These are phyloP conservation scores for Ciborinia camelliae DNA, from an alignment of 2,329 filamentous ascomycete species.

Conservation along the genomic window DNA sequence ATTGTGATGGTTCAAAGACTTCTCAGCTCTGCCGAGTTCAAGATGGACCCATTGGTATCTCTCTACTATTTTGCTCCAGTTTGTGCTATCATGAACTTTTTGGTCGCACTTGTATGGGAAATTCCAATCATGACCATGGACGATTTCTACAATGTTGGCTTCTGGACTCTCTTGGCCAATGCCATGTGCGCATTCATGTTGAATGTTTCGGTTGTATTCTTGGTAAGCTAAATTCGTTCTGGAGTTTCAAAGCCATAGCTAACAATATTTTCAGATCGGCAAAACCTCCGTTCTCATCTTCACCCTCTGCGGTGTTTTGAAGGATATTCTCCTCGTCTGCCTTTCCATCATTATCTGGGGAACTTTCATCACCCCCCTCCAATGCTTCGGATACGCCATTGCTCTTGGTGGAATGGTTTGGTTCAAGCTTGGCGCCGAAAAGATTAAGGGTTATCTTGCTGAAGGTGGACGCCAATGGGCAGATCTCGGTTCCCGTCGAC, in stretches of 20 bases:
- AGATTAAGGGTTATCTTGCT: conserved; percentile 73
- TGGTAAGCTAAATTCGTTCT: conserved; percentile 54
- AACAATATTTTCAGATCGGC: conserved; percentile 61
- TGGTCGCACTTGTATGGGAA: conserved; percentile 71
- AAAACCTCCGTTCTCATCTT: conserved; percentile 84
- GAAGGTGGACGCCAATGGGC: conserved; percentile 77
- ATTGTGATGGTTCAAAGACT: conserved; percentile 82
- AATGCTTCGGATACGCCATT: conserved; percentile 82
- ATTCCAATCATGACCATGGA: conserved; percentile 64
- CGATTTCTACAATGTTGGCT: conserved; percentile 70
- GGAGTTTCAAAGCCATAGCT: not conserved
- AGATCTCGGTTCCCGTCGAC: conserved; percentile 76
- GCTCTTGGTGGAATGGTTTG: conserved; percentile 75
- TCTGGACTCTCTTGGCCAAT: conserved; percentile 70
- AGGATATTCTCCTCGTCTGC: conserved; percentile 78
- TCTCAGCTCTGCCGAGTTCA: conserved; percentile 78
- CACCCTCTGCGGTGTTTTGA: conserved; percentile 82
- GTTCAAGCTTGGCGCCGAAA: conserved; percentile 82
- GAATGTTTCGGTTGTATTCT: conserved; percentile 81
- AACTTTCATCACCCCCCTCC: conserved; percentile 68
- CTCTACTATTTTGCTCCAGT: conserved; percentile 88
- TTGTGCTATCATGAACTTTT: conserved; percentile 77
- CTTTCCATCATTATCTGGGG: conserved; percentile 81
- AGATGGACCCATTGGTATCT: conserved; percentile 87
- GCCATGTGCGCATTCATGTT: conserved; percentile 75